Percentiles rank a stretch among this genome's conserved stretches.
These are phyloP conservation scores for Rhizomucor pusillus DNA, from an alignment of 371 early-diverging fungal species.

Conservation along the genomic window DNA sequence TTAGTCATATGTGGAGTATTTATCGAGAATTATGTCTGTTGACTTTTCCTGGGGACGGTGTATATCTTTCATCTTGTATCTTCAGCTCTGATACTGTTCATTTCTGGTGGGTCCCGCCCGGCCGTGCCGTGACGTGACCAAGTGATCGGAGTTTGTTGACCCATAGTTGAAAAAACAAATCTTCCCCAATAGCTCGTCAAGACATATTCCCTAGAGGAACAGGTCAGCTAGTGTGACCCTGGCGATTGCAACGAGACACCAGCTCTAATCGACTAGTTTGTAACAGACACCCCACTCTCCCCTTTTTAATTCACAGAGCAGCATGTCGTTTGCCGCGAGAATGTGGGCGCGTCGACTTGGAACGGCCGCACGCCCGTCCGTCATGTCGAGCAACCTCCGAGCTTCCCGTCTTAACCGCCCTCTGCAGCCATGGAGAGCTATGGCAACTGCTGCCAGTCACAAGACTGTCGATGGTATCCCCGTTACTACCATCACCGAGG, in stretches of 20 bases:
- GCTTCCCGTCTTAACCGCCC: slow-evolving; percentile 17
- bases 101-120: too few relatives aligned
- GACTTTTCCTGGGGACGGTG: too few relatives aligned
- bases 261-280: neutral
- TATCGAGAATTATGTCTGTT: too few relatives aligned
- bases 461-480: slow-evolving; percentile 20
- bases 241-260: neutral
- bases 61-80: too few relatives aligned
- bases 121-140: too few relatives aligned
- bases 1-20: too few relatives aligned
- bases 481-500: slow-evolving; percentile 45
- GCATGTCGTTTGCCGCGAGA: slow-evolving; percentile 48
- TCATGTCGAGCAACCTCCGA: slow-evolving; percentile 9
- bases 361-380: slow-evolving; percentile 28
- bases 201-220: too few relatives aligned
- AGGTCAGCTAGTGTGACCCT: too few relatives aligned
- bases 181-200: too few relatives aligned
- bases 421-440: slow-evolving; percentile 30
- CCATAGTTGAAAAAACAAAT: too few relatives aligned
- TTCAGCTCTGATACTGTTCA: too few relatives aligned
- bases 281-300: slow-evolving; percentile 24
- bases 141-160: too few relatives aligned
- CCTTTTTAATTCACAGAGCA: slow-evolving; percentile 10
- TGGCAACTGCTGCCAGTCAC: slow-evolving; percentile 36
- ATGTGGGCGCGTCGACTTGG: slow-evolving; percentile 45